Percentiles rank a stretch among this genome's conserved stretches.
These are phyloP conservation scores for Rhynchosporium graminicola DNA, from an alignment of 2,329 filamentous ascomycete genomes.

Conservation along the genomic window DNA sequence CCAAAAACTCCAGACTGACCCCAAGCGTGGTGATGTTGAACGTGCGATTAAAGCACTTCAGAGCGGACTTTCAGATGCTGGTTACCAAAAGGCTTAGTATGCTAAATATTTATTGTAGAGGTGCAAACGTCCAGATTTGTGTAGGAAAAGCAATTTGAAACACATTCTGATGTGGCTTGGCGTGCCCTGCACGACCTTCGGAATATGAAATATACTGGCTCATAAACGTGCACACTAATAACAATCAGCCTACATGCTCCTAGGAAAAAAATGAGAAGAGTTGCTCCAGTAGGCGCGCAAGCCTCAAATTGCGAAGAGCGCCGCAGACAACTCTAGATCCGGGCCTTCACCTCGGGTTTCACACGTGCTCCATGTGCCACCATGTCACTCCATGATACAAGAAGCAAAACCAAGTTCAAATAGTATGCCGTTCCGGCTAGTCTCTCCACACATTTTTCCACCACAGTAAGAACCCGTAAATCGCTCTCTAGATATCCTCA, in stretches of 20 bases:
- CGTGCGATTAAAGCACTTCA: slow-evolving; percentile 79
- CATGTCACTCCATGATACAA: background rate
- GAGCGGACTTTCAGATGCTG: slow-evolving; percentile 72
- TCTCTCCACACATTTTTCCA: too few species aligned
- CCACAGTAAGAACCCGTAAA: too few species aligned
- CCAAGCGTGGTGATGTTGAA: slow-evolving; percentile 77
- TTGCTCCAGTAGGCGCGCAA: background rate
- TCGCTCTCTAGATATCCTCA: too few species aligned
- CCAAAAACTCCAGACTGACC: slow-evolving; percentile 59
- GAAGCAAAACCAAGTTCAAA: too few species aligned
- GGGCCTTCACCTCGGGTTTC: background rate
- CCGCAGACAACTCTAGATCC: background rate
- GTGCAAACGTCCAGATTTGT: background rate
- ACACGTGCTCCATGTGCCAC: background rate
- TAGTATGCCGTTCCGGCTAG: too few species aligned
- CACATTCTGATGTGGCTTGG: slow-evolving; percentile 10
- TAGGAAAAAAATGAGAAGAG: background rate
- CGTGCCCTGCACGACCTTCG: background rate
- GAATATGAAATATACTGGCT: slow-evolving; percentile 24
- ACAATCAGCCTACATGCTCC: background rate
- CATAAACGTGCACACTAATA: slow-evolving; percentile 16
- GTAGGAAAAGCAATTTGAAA: slow-evolving; percentile 25
- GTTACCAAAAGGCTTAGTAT: slow-evolving; percentile 51
- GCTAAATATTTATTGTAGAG: slow-evolving; percentile 9
- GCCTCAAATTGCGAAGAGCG: background rate